Evolutionary conservation across 768 basidiomycete genomes (phyloP).

Genomic region (Russula foetens): DNA sequence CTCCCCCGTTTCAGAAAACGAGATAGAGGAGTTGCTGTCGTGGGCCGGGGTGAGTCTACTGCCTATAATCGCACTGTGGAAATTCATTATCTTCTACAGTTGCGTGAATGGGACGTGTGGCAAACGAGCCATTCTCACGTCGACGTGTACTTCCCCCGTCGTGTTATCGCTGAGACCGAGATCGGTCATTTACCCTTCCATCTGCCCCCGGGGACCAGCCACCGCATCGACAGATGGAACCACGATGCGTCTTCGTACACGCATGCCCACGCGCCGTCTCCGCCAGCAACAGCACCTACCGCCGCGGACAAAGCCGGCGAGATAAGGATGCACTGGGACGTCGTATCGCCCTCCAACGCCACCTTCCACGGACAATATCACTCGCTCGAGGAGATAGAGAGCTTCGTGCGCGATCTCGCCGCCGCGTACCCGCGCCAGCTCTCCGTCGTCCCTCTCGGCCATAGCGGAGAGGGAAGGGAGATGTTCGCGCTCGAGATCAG

Average conservation of each 20-base stretch:
- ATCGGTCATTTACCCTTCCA: conserved; percentile 18
- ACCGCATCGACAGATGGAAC: conserved; percentile 21
- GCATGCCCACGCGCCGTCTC: conserved; percentile 3
- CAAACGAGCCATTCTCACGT: conserved; percentile 37
- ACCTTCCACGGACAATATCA: conserved; percentile 45
- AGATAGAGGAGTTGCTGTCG: conserved; percentile 6
- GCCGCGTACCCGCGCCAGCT: conserved; percentile 40
- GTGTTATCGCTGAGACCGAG: conserved; percentile 19
- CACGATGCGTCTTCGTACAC: conserved; percentile 30
- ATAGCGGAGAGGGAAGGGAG: conserved; percentile 50
- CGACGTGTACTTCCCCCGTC: conserved; percentile 39
- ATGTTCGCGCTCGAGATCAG: conserved; percentile 45
- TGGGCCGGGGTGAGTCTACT: conserved; percentile 15
- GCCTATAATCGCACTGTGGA: neutral
- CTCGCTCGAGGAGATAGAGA: conserved; percentile 43
- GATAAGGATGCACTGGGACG: conserved; percentile 16
- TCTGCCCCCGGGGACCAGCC: neutral
- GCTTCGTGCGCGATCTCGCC: conserved; percentile 43
- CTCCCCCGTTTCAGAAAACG: neutral
- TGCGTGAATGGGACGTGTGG: conserved; percentile 45
- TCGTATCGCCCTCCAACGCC: conserved; percentile 25
- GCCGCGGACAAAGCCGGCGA: too few relatives aligned
- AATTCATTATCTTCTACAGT: conserved; percentile 24
- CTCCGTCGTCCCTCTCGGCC: conserved; percentile 42
- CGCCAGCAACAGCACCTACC: neutral